Base-by-base conservation (phyloP, 345 rosid species). In the Abelmoschus esculentus region DNA sequence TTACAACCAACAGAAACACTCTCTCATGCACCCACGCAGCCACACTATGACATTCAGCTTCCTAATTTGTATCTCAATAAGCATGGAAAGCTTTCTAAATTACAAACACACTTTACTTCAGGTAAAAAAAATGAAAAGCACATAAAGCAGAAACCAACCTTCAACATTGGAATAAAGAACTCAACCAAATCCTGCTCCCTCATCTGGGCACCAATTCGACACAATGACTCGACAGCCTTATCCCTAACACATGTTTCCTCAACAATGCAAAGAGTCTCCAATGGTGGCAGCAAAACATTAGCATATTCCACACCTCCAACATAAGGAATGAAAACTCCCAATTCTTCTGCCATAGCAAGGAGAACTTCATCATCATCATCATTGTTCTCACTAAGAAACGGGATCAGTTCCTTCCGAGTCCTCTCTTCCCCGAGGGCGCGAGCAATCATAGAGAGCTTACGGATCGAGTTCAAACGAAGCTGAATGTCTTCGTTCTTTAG, bases 161-260 rank as follows among this genome's bases (percentile, higher is more conserved):
- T 89, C 58, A 83, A 82, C 46, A 89, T 54, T 1, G 89, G 92
- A 15, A 84, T 72, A 72, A 89, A 89, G 71, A 56, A 78, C 28
- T 89, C 96, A 58, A 86, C 88, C 82, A 84, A 76, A 19, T 89
- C 92, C 59, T 60, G 86, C 77, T 87, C 92, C 76, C 82, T 84
- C 89, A 89, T 86, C 75, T 89, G 96, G 1, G 92, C 68, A 46
- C 92, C 96, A 79, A 89, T 79, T 73, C 80, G 80, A 71, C 86
- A 86, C 61, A 87, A 80, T 0, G 96, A 89, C 76, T 87, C 96
- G 0, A 81, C 96, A 1, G 90, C 84, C 69, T 80, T 87, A 60
- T 89, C 92, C 77, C 96, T 80, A 49, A 89, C 96, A 18, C 89
- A 87, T 60, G 96, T 89, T 67, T 89, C 96, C 77, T 89, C 96